Evolutionary conservation across 306 rosid species (phyloP), one percentile per base, ranked within the genome.

Genomic region (Prunus padus): DNA sequence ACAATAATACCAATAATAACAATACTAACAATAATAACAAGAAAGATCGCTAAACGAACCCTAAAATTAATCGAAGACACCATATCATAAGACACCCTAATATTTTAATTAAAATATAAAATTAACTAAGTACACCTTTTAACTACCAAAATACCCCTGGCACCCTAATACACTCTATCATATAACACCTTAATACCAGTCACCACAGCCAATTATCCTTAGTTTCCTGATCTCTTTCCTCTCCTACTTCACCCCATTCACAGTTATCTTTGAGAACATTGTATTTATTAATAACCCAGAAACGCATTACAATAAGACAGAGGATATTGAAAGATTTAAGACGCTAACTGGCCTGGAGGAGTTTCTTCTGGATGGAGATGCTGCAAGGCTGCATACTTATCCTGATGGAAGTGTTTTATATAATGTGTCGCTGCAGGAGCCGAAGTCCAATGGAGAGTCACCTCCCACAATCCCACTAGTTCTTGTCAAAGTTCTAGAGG

Each of bases 271-370:
- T 57, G 76, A 80, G 64, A 83, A 81, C 68, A 65, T 91, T 75
- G 73, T 81, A 8, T 76, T 87, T 68, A 77, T 89, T 22, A 54
- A 77, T 45, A 81, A 74, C 55, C 93, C 93, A 0, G 88, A 85
- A 64, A 30, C 0, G 30, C 22, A 5, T 50, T 82, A 57, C 65
- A 65, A 83, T 19, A 85, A 59, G 50, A 44, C 65, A 23, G 89
- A 82, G 73, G 96, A 90, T 69, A 8, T 87, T 64, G 90, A 87
- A 63, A 86, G 91, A 83, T 92, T 89, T 77, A 90, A 84, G 90
- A 86, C 85, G 86, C 84, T 90, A 45, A 84, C 89, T 61, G 86
- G 96, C 13, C 67, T 90, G 47, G 73, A 84, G 71, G 92, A 77
- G 71, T 74, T 92, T 61, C 37, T 81, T 65, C 71, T 90, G 69